Conservation (phyloP, 2,329 filamentous ascomycete genomes). For the Aspergillus pseudotamarii region DNA sequence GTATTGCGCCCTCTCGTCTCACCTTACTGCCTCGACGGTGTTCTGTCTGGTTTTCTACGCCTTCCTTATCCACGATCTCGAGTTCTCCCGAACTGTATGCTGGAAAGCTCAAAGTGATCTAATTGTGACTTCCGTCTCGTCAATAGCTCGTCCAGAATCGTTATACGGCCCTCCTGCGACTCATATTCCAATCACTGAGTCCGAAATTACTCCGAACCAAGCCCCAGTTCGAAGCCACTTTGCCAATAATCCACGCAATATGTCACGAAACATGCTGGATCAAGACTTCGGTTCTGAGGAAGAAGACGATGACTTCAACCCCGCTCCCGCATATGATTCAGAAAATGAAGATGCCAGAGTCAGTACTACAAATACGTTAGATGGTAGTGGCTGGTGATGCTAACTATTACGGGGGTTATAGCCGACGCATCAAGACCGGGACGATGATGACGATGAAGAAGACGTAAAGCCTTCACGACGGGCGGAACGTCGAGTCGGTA, state of each 20-base stretch:
- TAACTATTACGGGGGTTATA: conserved; percentile 27
- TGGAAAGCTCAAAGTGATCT: background rate
- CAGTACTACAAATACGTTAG: conserved; percentile 16
- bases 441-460: conserved; percentile 51
- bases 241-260: conserved; percentile 16
- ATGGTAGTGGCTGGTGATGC: conserved; percentile 14
- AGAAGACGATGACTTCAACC: conserved; percentile 89
- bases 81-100: background rate
- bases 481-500: conserved; percentile 29
- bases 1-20: conserved; percentile 1
- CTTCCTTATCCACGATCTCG: background rate
- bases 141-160: background rate
- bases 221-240: background rate
- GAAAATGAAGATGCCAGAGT: conserved; percentile 64
- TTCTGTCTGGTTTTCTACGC: background rate
- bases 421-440: conserved; percentile 28
- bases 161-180: background rate
- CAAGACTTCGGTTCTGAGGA: conserved; percentile 61
- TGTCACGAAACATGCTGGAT: conserved; percentile 51
- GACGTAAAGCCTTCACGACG: conserved; percentile 39
- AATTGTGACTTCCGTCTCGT: background rate
- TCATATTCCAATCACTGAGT: background rate
- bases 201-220: background rate
- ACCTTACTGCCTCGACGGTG: background rate
- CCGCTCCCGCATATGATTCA: conserved; percentile 71